A percentile compares a stretch with the other conserved stretches of the same genome.
phyloP scores from a whole-genome alignment of 2,329 filamentous ascomycete species.

The Fusarium sp. region DNA sequence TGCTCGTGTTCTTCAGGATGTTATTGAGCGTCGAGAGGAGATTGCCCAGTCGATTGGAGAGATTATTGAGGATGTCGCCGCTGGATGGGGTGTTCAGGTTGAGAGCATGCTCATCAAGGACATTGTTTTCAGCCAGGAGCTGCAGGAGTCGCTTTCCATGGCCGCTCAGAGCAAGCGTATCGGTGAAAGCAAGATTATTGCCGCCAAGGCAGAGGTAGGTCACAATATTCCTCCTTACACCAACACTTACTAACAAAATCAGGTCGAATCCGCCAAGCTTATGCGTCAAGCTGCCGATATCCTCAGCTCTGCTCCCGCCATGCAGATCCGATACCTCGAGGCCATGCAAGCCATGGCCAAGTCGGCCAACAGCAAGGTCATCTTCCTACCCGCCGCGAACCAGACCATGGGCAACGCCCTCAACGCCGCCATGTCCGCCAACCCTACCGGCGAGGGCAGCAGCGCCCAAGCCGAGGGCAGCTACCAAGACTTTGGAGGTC shows the following conservation, averaged over 20 bases:
- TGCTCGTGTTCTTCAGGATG: constrained; percentile 94
- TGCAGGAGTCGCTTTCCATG: constrained; percentile 98
- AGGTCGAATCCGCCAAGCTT: constrained; percentile 92
- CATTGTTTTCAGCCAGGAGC: constrained; percentile 94
- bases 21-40: constrained; percentile 98
- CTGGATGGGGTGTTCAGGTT: constrained; percentile 94
- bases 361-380: constrained; percentile 88
- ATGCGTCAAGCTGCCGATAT: constrained; percentile 96
- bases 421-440: constrained; percentile 59
- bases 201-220: constrained; percentile 84
- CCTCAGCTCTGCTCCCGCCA: constrained; percentile 88
- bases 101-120: constrained; percentile 99
- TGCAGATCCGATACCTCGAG: constrained; percentile 98
- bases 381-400: constrained; percentile 76
- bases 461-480: constrained; percentile 55
- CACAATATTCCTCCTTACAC: background rate
- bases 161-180: constrained; percentile 98
- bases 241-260: background rate
- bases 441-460: constrained; percentile 61
- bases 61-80: constrained; percentile 96
- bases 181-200: constrained; percentile 98
- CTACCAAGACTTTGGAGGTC: constrained; percentile 63
- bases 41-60: constrained; percentile 94
- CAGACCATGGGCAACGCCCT: constrained; percentile 66
- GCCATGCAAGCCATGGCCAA: constrained; percentile 99